Base-by-base conservation (phyloP, 257 asterid genomes). In the Leptodermis oblonga region DNA sequence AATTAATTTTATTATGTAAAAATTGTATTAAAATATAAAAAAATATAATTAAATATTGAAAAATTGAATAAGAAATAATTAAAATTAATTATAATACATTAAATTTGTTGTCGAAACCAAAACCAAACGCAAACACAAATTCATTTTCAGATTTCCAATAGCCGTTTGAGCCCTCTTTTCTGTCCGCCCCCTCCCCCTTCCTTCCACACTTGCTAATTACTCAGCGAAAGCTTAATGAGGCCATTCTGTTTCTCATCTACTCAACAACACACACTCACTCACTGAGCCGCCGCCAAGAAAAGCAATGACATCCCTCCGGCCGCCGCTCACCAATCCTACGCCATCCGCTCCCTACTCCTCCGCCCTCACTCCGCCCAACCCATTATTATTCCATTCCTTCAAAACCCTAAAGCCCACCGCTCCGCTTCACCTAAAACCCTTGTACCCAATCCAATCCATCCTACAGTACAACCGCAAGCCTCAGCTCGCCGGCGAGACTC, bases 401-500 rank as follows among this genome's bases (percentile, higher is more conserved):
- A 62, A 37, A 51, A 14, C 49, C 71, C 34, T 33, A 30, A 56
- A 52, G 59, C 75, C 72, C n/a, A n/a, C n/a, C 55, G 68, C 42
- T 45, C 14, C 84, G 30, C 41, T 75, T 58, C 74, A 67, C 80
- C 81, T 80, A 76, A 82, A 81, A 65, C 82, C 92, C 78, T 49
- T 65, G 62, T 3, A 61, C 70, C 77, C 71, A 64, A 77, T 82
- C 80, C 81, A 72, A 46, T 81, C 87, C 59, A 69, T 90, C 79
- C 95, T 92, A 76, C 98, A 92, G 80, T 92, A 92, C 90, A 92
- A 85, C 85, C 97, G 98, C 60, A 92, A 92, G 79, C 98, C 98
- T 51, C 92, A 90, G 81, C 92, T 93, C 72, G 74, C 97, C 76
- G 97, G 98, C 0, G 96, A 90, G 1, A 88, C 95, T 7, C 98